Evolutionary conservation across 768 basidiomycete genomes (phyloP).

Genomic region (Polyporus arcularius): DNA sequence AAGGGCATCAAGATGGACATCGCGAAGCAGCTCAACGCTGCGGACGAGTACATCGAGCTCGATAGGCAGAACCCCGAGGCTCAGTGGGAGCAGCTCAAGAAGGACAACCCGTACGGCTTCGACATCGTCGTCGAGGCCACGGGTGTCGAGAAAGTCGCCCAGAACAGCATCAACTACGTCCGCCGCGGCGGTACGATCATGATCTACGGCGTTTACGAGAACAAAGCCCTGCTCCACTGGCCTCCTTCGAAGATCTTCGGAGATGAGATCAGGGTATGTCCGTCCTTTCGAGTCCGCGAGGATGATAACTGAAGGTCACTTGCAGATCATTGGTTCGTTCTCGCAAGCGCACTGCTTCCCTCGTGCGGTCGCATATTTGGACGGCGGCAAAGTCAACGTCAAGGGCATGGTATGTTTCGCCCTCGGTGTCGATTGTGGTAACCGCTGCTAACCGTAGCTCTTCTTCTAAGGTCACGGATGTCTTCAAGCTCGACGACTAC

Average conservation of each 20-base stretch:
- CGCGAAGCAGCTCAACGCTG: slow-evolving; percentile 76
- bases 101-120: slow-evolving; percentile 86
- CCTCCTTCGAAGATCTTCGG: slow-evolving; percentile 80
- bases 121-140: slow-evolving; percentile 68
- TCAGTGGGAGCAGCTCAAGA: slow-evolving; percentile 81
- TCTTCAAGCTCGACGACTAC: slow-evolving; percentile 61
- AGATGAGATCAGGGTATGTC: slow-evolving; percentile 63
- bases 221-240: slow-evolving; percentile 85
- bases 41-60: slow-evolving; percentile 84
- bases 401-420: slow-evolving; percentile 66
- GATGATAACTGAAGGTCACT: not conserved
- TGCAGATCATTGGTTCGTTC: slow-evolving; percentile 91
- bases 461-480: slow-evolving; percentile 50
- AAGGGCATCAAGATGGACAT: slow-evolving; percentile 91
- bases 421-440: no score
- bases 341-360: slow-evolving; percentile 92
- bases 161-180: slow-evolving; percentile 88
- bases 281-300: not conserved
- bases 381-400: slow-evolving; percentile 79
- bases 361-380: slow-evolving; percentile 86
- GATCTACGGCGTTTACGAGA: slow-evolving; percentile 91
- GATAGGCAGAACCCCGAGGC: slow-evolving; percentile 72
- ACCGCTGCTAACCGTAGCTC: not conserved
- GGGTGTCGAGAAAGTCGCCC: slow-evolving; percentile 84
- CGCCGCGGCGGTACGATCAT: slow-evolving; percentile 84